phyloP scores from a whole-genome alignment of 805 yeast species.

The Clavispora fructus region DNA sequence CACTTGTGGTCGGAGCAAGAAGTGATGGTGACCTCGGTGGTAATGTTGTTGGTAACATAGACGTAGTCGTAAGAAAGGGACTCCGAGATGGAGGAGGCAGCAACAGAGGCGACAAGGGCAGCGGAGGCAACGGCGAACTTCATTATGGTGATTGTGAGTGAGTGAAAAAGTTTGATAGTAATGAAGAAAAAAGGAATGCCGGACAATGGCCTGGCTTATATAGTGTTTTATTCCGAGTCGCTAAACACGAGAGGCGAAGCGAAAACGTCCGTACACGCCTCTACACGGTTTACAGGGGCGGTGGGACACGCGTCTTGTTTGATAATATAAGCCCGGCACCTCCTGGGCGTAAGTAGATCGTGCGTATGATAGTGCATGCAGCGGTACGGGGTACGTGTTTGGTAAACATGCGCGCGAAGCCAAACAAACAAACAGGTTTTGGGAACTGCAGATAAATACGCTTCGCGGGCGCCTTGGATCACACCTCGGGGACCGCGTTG shows the following conservation, averaged over 20 bases:
- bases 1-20: conserved; percentile 25
- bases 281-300: conserved; percentile 2
- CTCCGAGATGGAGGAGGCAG: conserved; percentile 18
- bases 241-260: neutral
- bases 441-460: neutral
- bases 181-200: neutral
- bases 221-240: neutral
- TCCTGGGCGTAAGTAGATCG: neutral
- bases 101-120: conserved; percentile 17
- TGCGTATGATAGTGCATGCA: neutral
- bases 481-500: too few relatives aligned
- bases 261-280: neutral
- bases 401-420: neutral
- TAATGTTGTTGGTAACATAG: conserved; percentile 15
- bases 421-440: neutral
- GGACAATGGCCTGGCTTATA: neutral
- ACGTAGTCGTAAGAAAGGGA: conserved; percentile 14
- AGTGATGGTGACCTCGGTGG: conserved; percentile 26
- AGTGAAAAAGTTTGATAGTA: neutral
- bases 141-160: conserved; percentile 10
- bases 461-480: too few relatives aligned
- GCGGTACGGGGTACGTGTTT: neutral
- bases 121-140: conserved; percentile 17
- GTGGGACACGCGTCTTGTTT: neutral
- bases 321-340: neutral